Evolutionary conservation across 805 yeast genomes (phyloP).

Genomic region (Zygotorulaspora florentina): DNA sequence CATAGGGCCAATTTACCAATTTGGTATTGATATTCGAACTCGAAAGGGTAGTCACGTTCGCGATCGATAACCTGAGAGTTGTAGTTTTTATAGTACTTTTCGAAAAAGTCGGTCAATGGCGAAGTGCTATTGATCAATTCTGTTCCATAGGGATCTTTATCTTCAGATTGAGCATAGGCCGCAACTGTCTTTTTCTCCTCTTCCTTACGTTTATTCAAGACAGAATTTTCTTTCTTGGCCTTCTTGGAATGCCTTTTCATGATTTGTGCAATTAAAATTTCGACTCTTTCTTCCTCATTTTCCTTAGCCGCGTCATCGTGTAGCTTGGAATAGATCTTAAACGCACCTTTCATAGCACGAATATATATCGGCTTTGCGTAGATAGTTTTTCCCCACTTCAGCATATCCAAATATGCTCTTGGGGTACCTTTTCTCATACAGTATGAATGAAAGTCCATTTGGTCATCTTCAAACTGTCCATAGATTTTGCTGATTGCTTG

Average conservation of each 20-base stretch:
- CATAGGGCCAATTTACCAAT: slow-evolving; percentile 32
- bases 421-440: slow-evolving; percentile 89
- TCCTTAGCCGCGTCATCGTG: slow-evolving; percentile 16
- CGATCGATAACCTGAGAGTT: slow-evolving; percentile 44
- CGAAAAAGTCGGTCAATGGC: slow-evolving; percentile 43
- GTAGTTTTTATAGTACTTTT: slow-evolving; percentile 39
- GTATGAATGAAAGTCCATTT: slow-evolving; percentile 90
- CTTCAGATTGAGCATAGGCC: slow-evolving; percentile 47
- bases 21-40: slow-evolving; percentile 29
- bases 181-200: slow-evolving; percentile 44
- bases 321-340: slow-evolving; percentile 48
- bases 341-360: slow-evolving; percentile 65
- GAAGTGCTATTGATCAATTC: slow-evolving; percentile 35
- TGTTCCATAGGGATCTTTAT: slow-evolving; percentile 61
- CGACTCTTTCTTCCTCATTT: slow-evolving; percentile 12
- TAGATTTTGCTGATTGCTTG: slow-evolving; percentile 61
- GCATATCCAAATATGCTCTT: slow-evolving; percentile 70
- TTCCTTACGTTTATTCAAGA: slow-evolving; percentile 47
- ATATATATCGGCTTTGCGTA: slow-evolving; percentile 65
- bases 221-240: slow-evolving; percentile 53
- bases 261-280: slow-evolving; percentile 11
- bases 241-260: slow-evolving; percentile 42
- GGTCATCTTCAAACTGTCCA: slow-evolving; percentile 72
- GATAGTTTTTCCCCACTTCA: slow-evolving; percentile 77
- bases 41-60: slow-evolving; percentile 26